Conservation (phyloP, 805 yeast species). For the Isabelozyma rhagii region DNA sequence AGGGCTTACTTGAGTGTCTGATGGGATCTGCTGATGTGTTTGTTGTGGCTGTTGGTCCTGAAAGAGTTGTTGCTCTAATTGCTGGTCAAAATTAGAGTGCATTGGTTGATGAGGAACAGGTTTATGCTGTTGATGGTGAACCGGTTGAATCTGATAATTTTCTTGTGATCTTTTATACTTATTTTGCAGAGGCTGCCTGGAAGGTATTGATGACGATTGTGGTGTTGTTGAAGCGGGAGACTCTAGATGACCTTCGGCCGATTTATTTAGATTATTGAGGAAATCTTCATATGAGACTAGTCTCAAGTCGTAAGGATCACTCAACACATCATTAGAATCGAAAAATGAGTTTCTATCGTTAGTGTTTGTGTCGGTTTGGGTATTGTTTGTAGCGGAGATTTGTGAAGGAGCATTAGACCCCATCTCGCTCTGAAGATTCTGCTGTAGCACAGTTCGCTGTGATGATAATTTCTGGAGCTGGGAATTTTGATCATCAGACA, state of each 20-base stretch:
- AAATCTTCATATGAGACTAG: slow-evolving; percentile 2
- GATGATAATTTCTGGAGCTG: slow-evolving; percentile 3
- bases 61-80: neutral
- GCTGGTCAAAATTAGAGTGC: neutral
- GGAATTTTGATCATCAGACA: neutral
- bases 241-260: neutral
- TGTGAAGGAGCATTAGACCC: neutral
- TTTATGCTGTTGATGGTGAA: neutral
- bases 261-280: neutral
- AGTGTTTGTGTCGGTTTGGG: neutral
- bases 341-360: neutral
- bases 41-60: neutral
- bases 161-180: neutral
- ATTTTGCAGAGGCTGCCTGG: slow-evolving; percentile 1
- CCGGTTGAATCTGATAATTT: neutral
- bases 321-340: neutral
- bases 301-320: neutral
- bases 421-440: neutral
- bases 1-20: neutral
- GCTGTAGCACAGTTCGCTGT: neutral
- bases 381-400: neutral
- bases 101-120: neutral
- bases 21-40: neutral
- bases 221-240: neutral
- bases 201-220: neutral